Percentiles rank a stretch among this genome's conserved stretches.
Evolutionary conservation across 495 filamentous ascomycete species (phyloP).

Genomic region (Aspergillus carlsbadensis): DNA sequence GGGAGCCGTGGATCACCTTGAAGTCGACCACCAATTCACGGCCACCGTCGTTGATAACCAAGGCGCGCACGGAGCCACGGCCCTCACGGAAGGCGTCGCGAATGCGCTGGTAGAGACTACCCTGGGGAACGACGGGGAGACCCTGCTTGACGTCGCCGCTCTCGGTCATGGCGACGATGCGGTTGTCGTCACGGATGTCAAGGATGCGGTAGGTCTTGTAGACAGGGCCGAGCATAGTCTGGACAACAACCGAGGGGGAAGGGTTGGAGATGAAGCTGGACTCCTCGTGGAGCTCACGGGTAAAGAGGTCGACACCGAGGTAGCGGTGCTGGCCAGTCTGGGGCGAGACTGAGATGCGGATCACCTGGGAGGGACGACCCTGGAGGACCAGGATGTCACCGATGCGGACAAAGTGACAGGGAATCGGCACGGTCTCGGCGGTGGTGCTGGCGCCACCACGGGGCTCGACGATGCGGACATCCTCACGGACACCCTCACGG

Average conservation of each 20-base stretch:
- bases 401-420: slow-evolving; percentile 98
- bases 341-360: slow-evolving; percentile 96
- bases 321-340: slow-evolving; percentile 99
- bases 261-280: slow-evolving; percentile 97
- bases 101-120: slow-evolving; percentile 77
- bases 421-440: slow-evolving; percentile 93
- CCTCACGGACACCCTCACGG: slow-evolving; percentile 45
- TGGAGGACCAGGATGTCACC: slow-evolving; percentile 98
- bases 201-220: slow-evolving; percentile 99
- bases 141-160: slow-evolving; percentile 96
- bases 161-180: slow-evolving; percentile 80
- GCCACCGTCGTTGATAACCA: slow-evolving; percentile 93
- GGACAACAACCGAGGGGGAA: slow-evolving; percentile 90
- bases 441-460: slow-evolving; percentile 42
- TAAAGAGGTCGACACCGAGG: slow-evolving; percentile 99
- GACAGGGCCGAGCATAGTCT: slow-evolving; percentile 99
- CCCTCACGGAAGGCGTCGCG: slow-evolving; percentile 85
- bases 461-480: slow-evolving; percentile 54
- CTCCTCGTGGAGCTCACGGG: slow-evolving; percentile 99
- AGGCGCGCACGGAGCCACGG: slow-evolving; percentile 87
- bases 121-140: slow-evolving; percentile 90
- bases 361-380: slow-evolving; percentile 99
- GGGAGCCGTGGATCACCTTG: slow-evolving; percentile 88
- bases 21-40: slow-evolving; percentile 97
- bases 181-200: slow-evolving; percentile 87